phyloP scores from a whole-genome alignment of 108 stramenopile genomes.

The Nitzschia sp. region DNA sequence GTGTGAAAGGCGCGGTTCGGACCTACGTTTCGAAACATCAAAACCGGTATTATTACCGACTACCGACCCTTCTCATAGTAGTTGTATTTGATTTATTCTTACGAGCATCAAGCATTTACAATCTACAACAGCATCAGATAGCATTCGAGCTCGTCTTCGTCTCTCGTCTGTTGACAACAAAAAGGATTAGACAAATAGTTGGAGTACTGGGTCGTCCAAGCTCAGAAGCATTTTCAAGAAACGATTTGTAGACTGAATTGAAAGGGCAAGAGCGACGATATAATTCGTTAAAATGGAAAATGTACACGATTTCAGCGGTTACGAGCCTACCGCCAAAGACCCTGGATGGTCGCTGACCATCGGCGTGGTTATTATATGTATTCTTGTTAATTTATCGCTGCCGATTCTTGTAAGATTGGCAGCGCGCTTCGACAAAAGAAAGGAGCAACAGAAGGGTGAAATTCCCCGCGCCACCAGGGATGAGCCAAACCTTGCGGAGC shows the following conservation, averaged over 20 bases:
- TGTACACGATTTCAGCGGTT: slow-evolving; percentile 23
- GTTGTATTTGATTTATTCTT: no score
- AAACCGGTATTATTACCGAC: no score
- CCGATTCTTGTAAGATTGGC: slow-evolving; percentile 9
- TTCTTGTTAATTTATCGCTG: slow-evolving; percentile 15
- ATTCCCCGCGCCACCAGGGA: background rate
- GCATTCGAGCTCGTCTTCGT: no score
- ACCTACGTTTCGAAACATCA: no score
- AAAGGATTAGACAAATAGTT: no score
- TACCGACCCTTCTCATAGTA: no score
- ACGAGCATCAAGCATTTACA: no score
- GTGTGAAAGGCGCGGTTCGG: no score
- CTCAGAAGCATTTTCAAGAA: no score
- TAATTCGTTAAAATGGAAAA: background rate
- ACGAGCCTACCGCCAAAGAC: slow-evolving; percentile 35
- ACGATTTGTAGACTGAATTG: background rate
- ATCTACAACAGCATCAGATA: no score
- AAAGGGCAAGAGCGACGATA: background rate
- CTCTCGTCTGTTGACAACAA: no score
- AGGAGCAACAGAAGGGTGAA: background rate
- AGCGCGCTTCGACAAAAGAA: background rate
- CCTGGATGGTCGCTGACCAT: slow-evolving; percentile 35
- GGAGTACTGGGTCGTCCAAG: no score
- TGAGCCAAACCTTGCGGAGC: background rate
- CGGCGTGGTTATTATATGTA: slow-evolving; percentile 15